Evolutionary conservation across 73 alveolate species (phyloP), one percentile per base, ranked within the genome.

Genomic region (Uronychia setigera): DNA sequence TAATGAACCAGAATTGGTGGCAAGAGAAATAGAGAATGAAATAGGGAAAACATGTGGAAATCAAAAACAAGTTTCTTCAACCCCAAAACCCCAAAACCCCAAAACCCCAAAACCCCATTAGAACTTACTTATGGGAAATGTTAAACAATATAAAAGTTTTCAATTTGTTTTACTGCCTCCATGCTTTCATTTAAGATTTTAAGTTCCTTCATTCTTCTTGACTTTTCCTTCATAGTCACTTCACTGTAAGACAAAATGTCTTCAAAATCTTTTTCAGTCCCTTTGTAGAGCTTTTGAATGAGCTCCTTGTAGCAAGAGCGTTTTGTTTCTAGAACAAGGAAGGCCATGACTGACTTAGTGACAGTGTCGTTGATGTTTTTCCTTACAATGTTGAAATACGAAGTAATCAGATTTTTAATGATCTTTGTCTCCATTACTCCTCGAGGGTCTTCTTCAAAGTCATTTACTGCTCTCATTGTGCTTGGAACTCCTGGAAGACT

Each of bases 371-470:
- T 74, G 27, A 79, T 32, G 60, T 85, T 89, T 82, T 85, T 84
- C 60, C 89, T 76, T n/a, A 85, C 92, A 75, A 89, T 78, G 58
- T 80, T 79, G 86, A 89, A 89, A 86, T 89, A 89, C 0, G 92
- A 89, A 26, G 85, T 76, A 81, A 89, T 89, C 33, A 89, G 89
- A 29, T 33, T 57, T 57, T 89, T 89, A 78, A 89, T 87, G 85
- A 89, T 85, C 58, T 76, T 80, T 33, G 77, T 86, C 86, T 89
- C 95, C 93, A 89, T 88, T 74, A 34, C 31, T 0, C 85, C 76
- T 30, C 91, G 83, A 26, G 91, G 91, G 34, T 32, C 59, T n/a
- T 85, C 91, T 32, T 85, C 86, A 29, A 77, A 1, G 25, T 77
- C 13, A 11, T 76, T 59, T 1, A 80, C 58, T 0, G 85, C 80